Conservation (phyloP, 1,139 yeast species). For the Candida sojae region DNA sequence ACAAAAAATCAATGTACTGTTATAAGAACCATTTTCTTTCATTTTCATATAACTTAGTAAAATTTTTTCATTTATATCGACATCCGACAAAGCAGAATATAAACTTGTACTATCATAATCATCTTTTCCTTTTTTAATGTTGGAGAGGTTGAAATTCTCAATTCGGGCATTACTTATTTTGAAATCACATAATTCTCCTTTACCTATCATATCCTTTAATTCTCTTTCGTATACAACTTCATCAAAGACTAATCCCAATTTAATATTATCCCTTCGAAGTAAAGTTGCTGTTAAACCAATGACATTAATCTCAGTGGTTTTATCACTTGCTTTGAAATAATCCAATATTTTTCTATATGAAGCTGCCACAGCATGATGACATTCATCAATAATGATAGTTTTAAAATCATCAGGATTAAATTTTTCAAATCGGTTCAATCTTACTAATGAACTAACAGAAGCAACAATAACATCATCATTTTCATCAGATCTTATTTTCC, state of each 20-base stretch:
- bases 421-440: conserved; percentile 48
- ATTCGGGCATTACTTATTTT: conserved; percentile 60
- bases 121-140: conserved; percentile 33
- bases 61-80: conserved; percentile 23
- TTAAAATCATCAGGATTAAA: conserved; percentile 64
- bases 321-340: conserved; percentile 54
- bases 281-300: conserved; percentile 89
- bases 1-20: conserved; percentile 76
- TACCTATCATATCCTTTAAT: conserved; percentile 65
- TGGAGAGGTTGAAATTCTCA: conserved; percentile 37
- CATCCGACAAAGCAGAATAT: conserved; percentile 56
- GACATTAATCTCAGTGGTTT: conserved; percentile 51
- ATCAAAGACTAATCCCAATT: conserved; percentile 65
- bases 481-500: conserved; percentile 37
- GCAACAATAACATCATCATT: conserved; percentile 72
- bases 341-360: conserved; percentile 62
- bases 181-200: conserved; percentile 71
- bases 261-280: conserved; percentile 64
- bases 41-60: conserved; percentile 57
- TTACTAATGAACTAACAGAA: conserved; percentile 67
- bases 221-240: conserved; percentile 72
- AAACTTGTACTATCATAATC: conserved; percentile 61
- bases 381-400: conserved; percentile 84
- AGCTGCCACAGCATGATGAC: conserved; percentile 85
- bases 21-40: conserved; percentile 35